Conservation (phyloP, 192 early-diverging fungal genomes). For the Coemansia sp. region DNA sequence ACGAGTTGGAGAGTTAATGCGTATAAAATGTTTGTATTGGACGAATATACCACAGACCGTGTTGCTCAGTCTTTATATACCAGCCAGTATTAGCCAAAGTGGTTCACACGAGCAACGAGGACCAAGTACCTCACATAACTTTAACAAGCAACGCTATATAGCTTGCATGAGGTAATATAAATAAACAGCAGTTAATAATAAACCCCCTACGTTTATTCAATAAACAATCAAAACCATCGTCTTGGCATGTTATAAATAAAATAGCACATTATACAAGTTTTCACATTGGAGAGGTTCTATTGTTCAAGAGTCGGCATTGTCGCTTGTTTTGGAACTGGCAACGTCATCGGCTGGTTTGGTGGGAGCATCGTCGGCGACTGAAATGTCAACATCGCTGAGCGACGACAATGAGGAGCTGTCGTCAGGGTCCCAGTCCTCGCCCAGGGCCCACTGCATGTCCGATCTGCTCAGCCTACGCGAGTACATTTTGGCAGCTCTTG, state of each 20-base stretch:
- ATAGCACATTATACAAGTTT: background rate
- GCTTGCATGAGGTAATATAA: background rate
- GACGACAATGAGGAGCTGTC: slow-evolving; percentile 40
- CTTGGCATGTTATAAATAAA: background rate
- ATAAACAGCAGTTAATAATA: background rate
- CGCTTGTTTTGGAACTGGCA: background rate
- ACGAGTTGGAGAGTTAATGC: background rate
- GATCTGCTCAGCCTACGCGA: slow-evolving; percentile 47
- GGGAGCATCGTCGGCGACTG: background rate
- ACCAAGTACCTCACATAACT: background rate
- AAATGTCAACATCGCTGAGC: slow-evolving; percentile 38
- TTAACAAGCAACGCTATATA: background rate
- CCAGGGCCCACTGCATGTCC: slow-evolving; percentile 54
- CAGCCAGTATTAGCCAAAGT: background rate
- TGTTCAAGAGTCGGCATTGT: background rate
- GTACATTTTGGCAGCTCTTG: slow-evolving; percentile 34
- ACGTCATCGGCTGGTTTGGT: slow-evolving; percentile 5
- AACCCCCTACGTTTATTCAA: background rate
- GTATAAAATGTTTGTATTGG: background rate
- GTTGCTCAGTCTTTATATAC: background rate
- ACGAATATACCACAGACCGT: background rate
- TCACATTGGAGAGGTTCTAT: slow-evolving; percentile 3
- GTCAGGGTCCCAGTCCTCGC: slow-evolving; percentile 52
- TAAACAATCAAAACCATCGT: background rate
- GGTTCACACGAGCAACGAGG: background rate